These are phyloP conservation scores for Pythium aphanidermatum DNA, from an alignment of 352 stramenopile species.

Conservation along the genomic window DNA sequence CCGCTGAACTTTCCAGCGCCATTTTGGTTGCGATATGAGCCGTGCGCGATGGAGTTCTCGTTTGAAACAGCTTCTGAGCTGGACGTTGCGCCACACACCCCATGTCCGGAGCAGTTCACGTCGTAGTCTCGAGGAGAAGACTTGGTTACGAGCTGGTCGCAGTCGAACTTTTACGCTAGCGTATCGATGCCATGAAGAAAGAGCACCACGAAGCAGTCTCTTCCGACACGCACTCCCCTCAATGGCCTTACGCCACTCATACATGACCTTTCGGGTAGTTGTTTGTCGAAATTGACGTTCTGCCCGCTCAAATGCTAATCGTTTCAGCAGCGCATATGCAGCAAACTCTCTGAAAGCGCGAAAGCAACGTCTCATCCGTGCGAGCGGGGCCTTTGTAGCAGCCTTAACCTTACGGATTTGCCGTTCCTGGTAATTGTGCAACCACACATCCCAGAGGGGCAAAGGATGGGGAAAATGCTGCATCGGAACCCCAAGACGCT, in stretches of 20 bases:
- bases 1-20: slow-evolving; percentile 40
- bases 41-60: slow-evolving; percentile 41
- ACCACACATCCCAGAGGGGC: slow-evolving; percentile 65
- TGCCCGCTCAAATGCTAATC: slow-evolving; percentile 15
- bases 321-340: slow-evolving; percentile 10
- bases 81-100: slow-evolving; percentile 41
- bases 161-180: slow-evolving; percentile 27
- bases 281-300: slow-evolving; percentile 11
- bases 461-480: slow-evolving; percentile 36
- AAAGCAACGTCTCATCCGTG: slow-evolving; percentile 46
- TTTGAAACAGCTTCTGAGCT: slow-evolving; percentile 50
- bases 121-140: slow-evolving; percentile 11
- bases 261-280: slow-evolving; percentile 18
- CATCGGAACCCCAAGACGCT: slow-evolving; percentile 36
- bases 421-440: slow-evolving; percentile 71
- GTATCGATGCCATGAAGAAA: slow-evolving; percentile 28
- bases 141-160: slow-evolving; percentile 28
- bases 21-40: slow-evolving; percentile 36
- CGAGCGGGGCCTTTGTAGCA: slow-evolving; percentile 36
- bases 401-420: slow-evolving; percentile 71
- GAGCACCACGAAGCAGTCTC: slow-evolving; percentile 27
- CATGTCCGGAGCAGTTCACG: slow-evolving; percentile 27
- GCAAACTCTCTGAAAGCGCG: slow-evolving; percentile 26
- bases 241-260: slow-evolving; percentile 44
- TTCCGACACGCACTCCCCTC: slow-evolving; percentile 35